Evolutionary conservation across 495 filamentous ascomycete species (phyloP), one percentile per base, ranked within the genome.

Genomic region (Neurospora cerealis): DNA sequence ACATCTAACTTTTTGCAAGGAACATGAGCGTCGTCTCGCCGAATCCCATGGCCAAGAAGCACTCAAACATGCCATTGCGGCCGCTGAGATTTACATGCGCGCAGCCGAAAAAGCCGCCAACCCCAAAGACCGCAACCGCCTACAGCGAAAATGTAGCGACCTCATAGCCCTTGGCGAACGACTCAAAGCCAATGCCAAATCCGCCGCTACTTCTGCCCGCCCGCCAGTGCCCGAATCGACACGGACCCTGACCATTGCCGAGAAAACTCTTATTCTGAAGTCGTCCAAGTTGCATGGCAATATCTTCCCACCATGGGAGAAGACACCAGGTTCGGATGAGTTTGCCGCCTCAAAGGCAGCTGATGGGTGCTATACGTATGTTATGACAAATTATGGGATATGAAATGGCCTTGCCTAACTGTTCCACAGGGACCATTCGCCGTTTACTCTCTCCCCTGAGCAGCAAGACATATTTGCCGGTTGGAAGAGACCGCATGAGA

Each of bases 251-350:
- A 87, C 93, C 9, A 91, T 86, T 5, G 85, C 87, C 34, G 96
- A 98, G 77, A 85, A 96, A 77, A 91, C 92, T 24, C 90, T 98
- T 39, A 81, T 98, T 8, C 84, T 93, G 11, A 89, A 91, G 74
- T 88, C 89, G 3, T 94, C 94, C 17, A 91, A 90, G 71, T 82
- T 99, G 11, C 92, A 97, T 78, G 92, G 92, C 9, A 91, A 88
- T 74, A 84, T 88, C 5, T 98, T 97, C 77, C 93, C 90, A 10
- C 93, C 93, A 5, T 99, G 96, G 96, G 84, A 87, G 19, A 80
- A 81, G 15, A 78, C 87, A 37, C 93, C 93, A 0, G 78, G 78
- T 9, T 54, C 83, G 0, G 77, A 81, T 34, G 37, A 32, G n/a
- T 32, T 46, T 71, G 34, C 39, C 28, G 28, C 28, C 0, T 66